Evolutionary conservation across 202 grass and related monocot species (phyloP).

Genomic region (Digitaria exilis): DNA sequence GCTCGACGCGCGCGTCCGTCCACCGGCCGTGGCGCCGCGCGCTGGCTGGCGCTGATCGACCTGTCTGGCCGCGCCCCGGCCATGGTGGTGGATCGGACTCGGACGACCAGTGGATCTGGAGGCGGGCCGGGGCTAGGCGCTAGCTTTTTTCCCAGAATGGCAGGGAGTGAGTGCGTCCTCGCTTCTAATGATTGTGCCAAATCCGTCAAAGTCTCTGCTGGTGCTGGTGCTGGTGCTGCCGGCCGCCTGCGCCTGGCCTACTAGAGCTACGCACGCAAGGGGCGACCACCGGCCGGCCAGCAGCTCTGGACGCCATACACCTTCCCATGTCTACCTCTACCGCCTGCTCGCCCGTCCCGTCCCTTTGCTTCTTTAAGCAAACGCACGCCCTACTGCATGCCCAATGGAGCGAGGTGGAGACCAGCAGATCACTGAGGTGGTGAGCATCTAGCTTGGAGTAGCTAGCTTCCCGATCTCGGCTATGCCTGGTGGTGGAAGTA

Average conservation of each 20-base stretch:
- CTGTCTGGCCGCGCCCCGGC: background rate
- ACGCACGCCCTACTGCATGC: background rate
- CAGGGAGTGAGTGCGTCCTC: conserved; percentile 70
- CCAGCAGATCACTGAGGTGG: too few species aligned
- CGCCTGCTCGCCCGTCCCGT: conserved; percentile 19
- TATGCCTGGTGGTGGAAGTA: background rate
- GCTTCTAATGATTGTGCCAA: conserved; percentile 94
- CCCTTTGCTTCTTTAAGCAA: conserved; percentile 47
- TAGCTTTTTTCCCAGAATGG: conserved; percentile 68
- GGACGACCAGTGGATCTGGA: background rate
- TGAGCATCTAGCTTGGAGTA: conserved; percentile 41
- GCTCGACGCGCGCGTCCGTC: conserved; percentile 4
- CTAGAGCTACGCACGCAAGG: too few species aligned
- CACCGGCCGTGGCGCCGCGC: conserved; percentile 16
- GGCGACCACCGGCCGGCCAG: too few species aligned
- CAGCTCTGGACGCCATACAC: background rate
- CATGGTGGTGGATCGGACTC: background rate
- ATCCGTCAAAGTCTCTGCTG: conserved; percentile 70
- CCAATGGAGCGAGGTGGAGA: too few species aligned
- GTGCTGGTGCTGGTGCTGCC: too few species aligned
- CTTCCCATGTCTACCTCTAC: conserved; percentile 47
- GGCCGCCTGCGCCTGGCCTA: background rate
- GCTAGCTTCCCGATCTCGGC: background rate
- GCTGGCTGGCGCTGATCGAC: background rate
- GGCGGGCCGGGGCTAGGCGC: background rate